These are phyloP conservation scores for Pyracantha coccinea DNA, from an alignment of 331 rosid genomes.

Conservation along the genomic window DNA sequence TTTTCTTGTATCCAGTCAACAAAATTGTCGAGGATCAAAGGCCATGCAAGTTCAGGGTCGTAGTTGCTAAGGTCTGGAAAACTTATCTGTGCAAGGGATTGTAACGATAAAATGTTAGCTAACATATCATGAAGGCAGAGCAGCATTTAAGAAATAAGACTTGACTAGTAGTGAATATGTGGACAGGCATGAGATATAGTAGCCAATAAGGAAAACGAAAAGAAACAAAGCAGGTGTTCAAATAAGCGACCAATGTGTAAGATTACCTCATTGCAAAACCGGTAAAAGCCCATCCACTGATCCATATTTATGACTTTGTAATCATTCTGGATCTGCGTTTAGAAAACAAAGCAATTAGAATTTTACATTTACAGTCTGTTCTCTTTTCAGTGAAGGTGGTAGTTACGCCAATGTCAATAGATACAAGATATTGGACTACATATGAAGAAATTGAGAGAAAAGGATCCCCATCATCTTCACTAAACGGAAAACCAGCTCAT, in stretches of 20 bases:
- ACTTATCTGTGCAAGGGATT: conserved; percentile 50
- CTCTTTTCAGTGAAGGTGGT: not conserved
- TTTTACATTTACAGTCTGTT: no score
- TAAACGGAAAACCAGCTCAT: not conserved
- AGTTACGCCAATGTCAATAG: not conserved
- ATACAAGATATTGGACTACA: not conserved
- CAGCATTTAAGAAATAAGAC: not conserved
- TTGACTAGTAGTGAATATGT: not conserved
- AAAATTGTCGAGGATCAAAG: conserved; percentile 89
- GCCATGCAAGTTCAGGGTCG: conserved; percentile 93
- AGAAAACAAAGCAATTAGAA: conserved; percentile 11
- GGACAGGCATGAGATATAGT: no score
- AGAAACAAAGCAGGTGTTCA: not conserved
- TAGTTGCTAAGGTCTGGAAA: conserved; percentile 63
- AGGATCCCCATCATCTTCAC: not conserved
- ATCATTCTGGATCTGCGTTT: conserved; percentile 73
- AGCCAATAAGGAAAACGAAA: not conserved
- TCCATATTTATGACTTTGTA: conserved; percentile 97
- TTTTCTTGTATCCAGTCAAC: conserved; percentile 82
- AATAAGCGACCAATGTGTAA: not conserved
- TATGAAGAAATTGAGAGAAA: not conserved
- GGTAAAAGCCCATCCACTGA: conserved; percentile 95
- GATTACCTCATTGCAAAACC: conserved; percentile 95
- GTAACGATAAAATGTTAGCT: not conserved
- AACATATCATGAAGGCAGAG: not conserved